A percentile compares a stretch with the other conserved stretches of the same genome.
Conservation (phyloP, 805 yeast species). For the Candida nitratophila region DNA sequence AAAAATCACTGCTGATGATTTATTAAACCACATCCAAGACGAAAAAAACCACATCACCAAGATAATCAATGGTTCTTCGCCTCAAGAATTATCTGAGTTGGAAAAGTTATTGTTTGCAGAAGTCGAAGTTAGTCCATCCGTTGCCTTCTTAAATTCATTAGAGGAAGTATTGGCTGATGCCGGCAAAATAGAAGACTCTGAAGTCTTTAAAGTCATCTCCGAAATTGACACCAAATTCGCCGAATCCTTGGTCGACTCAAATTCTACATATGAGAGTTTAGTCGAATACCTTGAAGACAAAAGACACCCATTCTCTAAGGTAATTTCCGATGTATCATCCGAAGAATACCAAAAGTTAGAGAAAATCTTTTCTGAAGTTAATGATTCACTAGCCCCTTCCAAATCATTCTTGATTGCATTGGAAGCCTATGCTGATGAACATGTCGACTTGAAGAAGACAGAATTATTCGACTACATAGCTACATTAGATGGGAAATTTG, state of each 20-base stretch:
- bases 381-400: background rate
- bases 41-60: background rate
- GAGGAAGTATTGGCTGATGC: too few relatives aligned
- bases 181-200: too few relatives aligned
- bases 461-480: slow-evolving; percentile 10
- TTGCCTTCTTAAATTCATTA: too few relatives aligned
- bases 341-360: background rate
- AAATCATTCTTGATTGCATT: background rate
- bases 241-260: too few relatives aligned
- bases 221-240: too few relatives aligned
- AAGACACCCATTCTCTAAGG: slow-evolving; percentile 9
- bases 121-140: too few relatives aligned
- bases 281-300: background rate
- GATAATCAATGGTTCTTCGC: slow-evolving; percentile 10
- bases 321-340: slow-evolving; percentile 5
- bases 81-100: slow-evolving; percentile 11
- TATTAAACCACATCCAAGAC: too few relatives aligned
- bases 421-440: slow-evolving; percentile 5
- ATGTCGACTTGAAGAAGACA: slow-evolving; percentile 15
- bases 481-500: slow-evolving; percentile 17
- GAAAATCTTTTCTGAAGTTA: background rate
- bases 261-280: too few relatives aligned
- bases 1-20: background rate
- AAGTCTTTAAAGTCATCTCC: too few relatives aligned
- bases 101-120: slow-evolving; percentile 4